phyloP scores from a whole-genome alignment of 352 stramenopile genomes.

The Thraustotheca clavata region DNA sequence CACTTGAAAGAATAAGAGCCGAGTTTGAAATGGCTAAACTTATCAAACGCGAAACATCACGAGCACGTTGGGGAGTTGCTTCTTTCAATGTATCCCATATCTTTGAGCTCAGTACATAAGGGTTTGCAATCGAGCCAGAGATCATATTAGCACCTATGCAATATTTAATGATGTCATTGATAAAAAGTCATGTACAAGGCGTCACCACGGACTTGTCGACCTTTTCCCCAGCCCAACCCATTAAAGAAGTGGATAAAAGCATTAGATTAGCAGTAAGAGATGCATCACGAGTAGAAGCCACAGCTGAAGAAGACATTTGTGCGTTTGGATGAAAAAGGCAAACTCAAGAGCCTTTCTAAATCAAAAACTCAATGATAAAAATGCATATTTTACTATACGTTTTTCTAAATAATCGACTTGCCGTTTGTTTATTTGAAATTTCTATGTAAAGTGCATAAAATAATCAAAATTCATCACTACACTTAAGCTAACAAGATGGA shows the following conservation, averaged over 20 bases:
- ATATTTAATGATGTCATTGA: background rate
- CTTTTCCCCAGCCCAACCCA: constrained; percentile 10
- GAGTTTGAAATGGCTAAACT: constrained; percentile 47
- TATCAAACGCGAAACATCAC: constrained; percentile 56
- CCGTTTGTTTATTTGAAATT: too few relatives aligned
- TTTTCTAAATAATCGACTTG: too few relatives aligned
- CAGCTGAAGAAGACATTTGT: background rate
- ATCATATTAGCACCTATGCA: constrained; percentile 16
- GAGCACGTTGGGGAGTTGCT: constrained; percentile 61
- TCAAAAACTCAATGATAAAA: too few relatives aligned
- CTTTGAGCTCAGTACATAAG: constrained; percentile 60
- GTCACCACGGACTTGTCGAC: constrained; percentile 12
- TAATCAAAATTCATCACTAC: too few relatives aligned
- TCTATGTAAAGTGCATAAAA: too few relatives aligned
- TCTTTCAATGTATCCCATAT: constrained; percentile 64
- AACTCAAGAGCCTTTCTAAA: too few relatives aligned
- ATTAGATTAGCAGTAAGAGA: background rate
- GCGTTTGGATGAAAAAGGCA: background rate
- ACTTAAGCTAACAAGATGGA: too few relatives aligned
- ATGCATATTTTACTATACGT: too few relatives aligned
- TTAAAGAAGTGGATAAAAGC: constrained; percentile 9
- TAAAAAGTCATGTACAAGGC: constrained; percentile 4
- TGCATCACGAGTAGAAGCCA: background rate
- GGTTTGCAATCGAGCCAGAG: constrained; percentile 55
- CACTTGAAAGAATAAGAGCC: constrained; percentile 40